A percentile compares a stretch with the other conserved stretches of the same genome.
phyloP scores from a whole-genome alignment of 768 basidiomycete species.

The Rubroboletus pulcherrimus region DNA sequence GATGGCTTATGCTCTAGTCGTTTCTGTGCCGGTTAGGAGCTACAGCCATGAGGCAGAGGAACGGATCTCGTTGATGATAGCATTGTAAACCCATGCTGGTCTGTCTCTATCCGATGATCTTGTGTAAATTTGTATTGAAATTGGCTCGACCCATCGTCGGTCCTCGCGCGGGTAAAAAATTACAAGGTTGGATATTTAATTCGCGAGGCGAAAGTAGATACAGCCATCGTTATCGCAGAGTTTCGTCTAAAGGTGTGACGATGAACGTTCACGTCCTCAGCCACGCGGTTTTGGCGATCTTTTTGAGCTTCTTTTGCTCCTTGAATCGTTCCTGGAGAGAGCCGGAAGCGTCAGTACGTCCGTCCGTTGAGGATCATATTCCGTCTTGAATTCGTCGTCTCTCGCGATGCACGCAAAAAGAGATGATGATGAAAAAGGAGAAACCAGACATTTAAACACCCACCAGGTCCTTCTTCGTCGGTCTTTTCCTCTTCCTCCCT shows the following conservation, averaged over 20 bases:
- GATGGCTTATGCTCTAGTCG: background rate
- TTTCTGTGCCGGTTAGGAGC: background rate
- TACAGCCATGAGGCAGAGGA: no score
- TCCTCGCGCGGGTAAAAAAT: background rate
- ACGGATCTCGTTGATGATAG: background rate
- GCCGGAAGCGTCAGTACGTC: constrained; percentile 23
- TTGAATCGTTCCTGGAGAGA: constrained; percentile 70
- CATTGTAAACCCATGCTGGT: no score
- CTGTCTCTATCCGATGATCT: background rate
- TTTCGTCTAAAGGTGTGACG: background rate
- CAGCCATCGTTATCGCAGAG: background rate
- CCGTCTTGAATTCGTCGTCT: constrained; percentile 20
- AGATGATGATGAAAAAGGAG: constrained; percentile 14
- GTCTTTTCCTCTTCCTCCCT: constrained; percentile 72
- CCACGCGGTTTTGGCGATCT: constrained; percentile 88
- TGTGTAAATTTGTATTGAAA: background rate
- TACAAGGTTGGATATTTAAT: constrained; percentile 1
- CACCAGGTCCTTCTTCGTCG: constrained; percentile 82
- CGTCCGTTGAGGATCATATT: constrained; percentile 16
- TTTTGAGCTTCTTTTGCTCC: constrained; percentile 77
- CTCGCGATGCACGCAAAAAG: constrained; percentile 19
- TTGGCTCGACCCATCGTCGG: background rate
- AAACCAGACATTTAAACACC: constrained; percentile 27
- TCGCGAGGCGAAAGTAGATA: background rate
- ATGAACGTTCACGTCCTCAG: constrained; percentile 47